phyloP scores from a whole-genome alignment of 148 eudicot genomes.

The Chenopodium suecicum region DNA sequence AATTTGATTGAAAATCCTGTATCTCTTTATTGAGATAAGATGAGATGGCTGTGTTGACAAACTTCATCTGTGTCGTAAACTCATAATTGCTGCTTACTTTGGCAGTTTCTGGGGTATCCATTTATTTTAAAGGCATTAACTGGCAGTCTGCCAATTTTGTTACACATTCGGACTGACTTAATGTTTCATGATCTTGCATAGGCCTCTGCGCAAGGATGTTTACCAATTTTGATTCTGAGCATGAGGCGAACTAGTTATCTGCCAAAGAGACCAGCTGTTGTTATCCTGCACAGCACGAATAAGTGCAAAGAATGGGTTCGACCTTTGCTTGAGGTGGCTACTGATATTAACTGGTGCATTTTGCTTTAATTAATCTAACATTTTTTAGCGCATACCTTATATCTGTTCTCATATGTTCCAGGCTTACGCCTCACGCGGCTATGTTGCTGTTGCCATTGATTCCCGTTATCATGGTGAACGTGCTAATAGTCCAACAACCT shows the following conservation, averaged over 20 bases:
- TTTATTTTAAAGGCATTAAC: not conserved
- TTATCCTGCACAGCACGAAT: constrained; percentile 80
- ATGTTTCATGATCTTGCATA: constrained; percentile 27
- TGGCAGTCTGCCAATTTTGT: not conserved
- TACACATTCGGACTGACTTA: not conserved
- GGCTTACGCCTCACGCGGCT: constrained; percentile 99
- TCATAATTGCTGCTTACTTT: not conserved
- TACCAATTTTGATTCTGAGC: constrained; percentile 81
- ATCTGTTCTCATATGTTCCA: constrained; percentile 27
- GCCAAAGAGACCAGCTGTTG: constrained; percentile 74
- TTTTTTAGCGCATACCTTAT: not conserved
- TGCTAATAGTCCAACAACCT: constrained; percentile 69
- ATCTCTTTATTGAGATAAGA: too few relatives aligned
- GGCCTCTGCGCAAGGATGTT: constrained; percentile 87
- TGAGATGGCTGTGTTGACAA: too few relatives aligned
- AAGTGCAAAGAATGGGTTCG: constrained; percentile 95
- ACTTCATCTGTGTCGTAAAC: too few relatives aligned
- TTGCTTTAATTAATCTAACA: not conserved
- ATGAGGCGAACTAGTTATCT: constrained; percentile 40
- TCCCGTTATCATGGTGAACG: constrained; percentile 99
- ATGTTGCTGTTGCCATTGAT: constrained; percentile 84
- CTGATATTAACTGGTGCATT: not conserved
- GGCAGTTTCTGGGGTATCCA: not conserved
- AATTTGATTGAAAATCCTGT: too few relatives aligned
- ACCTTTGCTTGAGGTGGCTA: constrained; percentile 83